These are phyloP conservation scores for Mycena filopes DNA, from an alignment of 768 basidiomycete genomes.

Conservation along the genomic window DNA sequence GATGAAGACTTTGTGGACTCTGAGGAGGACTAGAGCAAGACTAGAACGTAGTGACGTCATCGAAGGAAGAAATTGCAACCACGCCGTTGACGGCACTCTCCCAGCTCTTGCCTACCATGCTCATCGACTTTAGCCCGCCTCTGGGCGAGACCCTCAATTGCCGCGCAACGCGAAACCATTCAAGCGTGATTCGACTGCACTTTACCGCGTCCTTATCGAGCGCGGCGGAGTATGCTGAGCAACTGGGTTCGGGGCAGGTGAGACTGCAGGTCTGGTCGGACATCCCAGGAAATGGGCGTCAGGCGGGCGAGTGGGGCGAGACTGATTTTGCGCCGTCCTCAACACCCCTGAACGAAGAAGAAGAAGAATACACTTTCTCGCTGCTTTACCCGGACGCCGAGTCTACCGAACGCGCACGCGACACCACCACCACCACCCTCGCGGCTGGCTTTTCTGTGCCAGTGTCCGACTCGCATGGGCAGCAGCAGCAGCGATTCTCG, in stretches of 20 bases:
- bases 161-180: conserved; percentile 25
- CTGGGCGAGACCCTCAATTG: conserved; percentile 44
- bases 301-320: conserved; percentile 46
- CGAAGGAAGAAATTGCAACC: conserved; percentile 13
- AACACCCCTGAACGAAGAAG: not conserved
- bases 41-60: conserved; percentile 29
- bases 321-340: conserved; percentile 41
- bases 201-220: conserved; percentile 49
- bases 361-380: no score
- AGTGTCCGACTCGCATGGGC: not conserved
- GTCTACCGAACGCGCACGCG: no score
- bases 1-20: conserved; percentile 30
- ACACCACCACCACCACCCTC: conserved; percentile 20
- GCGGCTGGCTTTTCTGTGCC: conserved; percentile 22
- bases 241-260: conserved; percentile 42
- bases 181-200: conserved; percentile 35
- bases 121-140: conserved; percentile 51
- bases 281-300: conserved; percentile 35
- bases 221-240: conserved; percentile 42
- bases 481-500: conserved; percentile 39
- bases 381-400: conserved; percentile 2
- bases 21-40: not conserved
- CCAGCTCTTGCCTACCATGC: conserved; percentile 39
- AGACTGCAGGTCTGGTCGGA: conserved; percentile 59
- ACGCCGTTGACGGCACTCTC: not conserved